Conservation (phyloP, 2,329 filamentous ascomycete species). For the Aureobasidium sp. region DNA sequence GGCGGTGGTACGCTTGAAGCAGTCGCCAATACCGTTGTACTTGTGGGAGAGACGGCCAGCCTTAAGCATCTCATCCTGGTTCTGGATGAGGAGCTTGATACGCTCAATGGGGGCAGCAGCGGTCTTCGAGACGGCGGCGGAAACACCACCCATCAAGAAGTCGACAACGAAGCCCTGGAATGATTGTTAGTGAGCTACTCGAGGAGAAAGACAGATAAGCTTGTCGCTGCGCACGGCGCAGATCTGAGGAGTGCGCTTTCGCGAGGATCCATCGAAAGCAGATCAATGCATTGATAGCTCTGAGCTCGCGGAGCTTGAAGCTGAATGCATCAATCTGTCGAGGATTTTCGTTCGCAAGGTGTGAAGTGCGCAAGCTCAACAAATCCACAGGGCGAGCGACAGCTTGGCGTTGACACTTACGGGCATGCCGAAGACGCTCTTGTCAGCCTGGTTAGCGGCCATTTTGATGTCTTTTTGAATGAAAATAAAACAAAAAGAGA, state of each 20-base stretch:
- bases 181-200: conserved; percentile 19
- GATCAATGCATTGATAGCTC: background rate
- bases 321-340: background rate
- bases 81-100: conserved; percentile 99
- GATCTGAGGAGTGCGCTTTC: background rate
- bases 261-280: background rate
- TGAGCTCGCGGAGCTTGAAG: background rate
- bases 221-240: background rate
- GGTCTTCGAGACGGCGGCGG: conserved; percentile 99
- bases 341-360: conserved; percentile 6
- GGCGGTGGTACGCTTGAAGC: conserved; percentile 86
- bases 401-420: conserved; percentile 25
- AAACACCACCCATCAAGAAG: conserved; percentile 99
- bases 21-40: conserved; percentile 89
- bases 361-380: conserved; percentile 10
- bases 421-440: conserved; percentile 49
- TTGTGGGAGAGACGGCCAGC: conserved; percentile 95
- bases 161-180: conserved; percentile 86
- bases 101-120: conserved; percentile 99
- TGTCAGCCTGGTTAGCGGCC: conserved; percentile 43
- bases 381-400: conserved; percentile 15
- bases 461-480: conserved; percentile 30
- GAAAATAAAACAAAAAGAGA: conserved; percentile 25
- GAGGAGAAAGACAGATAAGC: background rate
- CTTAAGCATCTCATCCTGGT: conserved; percentile 99